Evolutionary conservation across 768 basidiomycete genomes (phyloP), one percentile per base, ranked within the genome.

Genomic region (Rhizopogon sp.): DNA sequence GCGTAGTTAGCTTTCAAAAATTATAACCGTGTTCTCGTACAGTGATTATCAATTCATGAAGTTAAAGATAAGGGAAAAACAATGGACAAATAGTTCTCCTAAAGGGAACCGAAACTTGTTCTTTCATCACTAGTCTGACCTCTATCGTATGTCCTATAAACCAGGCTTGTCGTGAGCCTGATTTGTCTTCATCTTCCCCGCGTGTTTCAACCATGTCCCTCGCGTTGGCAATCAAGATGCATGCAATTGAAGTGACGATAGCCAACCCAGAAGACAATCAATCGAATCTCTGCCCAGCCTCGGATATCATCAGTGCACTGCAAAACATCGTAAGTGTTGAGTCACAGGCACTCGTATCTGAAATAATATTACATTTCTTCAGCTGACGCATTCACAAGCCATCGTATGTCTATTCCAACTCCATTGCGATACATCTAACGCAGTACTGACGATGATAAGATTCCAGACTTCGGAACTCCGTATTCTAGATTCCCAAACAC

Each of bases 401-500:
- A 31, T 31, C 9, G 44, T 31, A 31, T 29, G n/a, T 45, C 8
- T 45, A 31, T n/a, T 45, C 29, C 28, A 45, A 10, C 9, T 31
- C 9, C 9, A 31, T 31, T 9, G 31, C 31, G 31, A 31, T 9
- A n/a, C 16, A 28, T 8, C 9, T 16, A n/a, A 45, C 5, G 8
- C 3, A 29, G 16, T 42, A 13, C 6, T n/a, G 28, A 31, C 9
- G 44, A 29, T 17, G 1, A n/a, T 7, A 13, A 66, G 64, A 33
- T 45, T 46, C 56, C 53, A 20, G 56, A 20, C 17, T 54, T 64
- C 13, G 59, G 64, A 16, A 64, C 64, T 9, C 50, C 47, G 9
- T 61, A 58, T 41, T 61, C 60, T 25, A 56, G 56, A 46, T 59
- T 59, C 43, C 35, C 33, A 39, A 54, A 55, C 28, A 56, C 54